A percentile compares a stretch with the other conserved stretches of the same genome.
These are phyloP conservation scores for Echeveria elegans DNA, from an alignment of 164 flowering plant genomes.

Conservation along the genomic window DNA sequence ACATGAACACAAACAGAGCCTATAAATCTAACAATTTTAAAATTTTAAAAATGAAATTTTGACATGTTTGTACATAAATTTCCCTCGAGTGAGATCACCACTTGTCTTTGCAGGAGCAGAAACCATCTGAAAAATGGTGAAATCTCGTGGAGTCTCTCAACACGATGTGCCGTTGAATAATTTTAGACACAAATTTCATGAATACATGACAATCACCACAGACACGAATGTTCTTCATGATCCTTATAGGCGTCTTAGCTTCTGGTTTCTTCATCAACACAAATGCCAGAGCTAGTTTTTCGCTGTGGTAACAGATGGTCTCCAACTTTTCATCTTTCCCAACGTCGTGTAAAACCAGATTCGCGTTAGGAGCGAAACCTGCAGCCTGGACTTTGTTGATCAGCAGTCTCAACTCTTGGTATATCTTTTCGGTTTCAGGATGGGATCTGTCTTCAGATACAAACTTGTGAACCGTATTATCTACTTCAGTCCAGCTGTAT, in stretches of 20 bases:
- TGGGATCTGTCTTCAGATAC: conserved; percentile 39
- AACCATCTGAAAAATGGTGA: conserved; percentile 8
- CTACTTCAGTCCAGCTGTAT: conserved; percentile 72
- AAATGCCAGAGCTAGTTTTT: conserved; percentile 6
- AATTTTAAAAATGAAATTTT: too few relatives aligned
- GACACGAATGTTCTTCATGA: conserved; percentile 11
- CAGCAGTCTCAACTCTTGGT: conserved; percentile 29
- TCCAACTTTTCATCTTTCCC: conserved; percentile 6
- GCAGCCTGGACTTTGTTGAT: conserved; percentile 12
- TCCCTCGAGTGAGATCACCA: conserved; percentile 6
- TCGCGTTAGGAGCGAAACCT: conserved; percentile 2
- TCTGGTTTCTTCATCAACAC: not conserved
- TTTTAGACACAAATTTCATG: conserved; percentile 4
- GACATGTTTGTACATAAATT: too few relatives aligned
- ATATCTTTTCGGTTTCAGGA: conserved; percentile 33
- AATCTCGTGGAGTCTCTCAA: conserved; percentile 8
- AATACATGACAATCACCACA: conserved; percentile 6
- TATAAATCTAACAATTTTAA: too few relatives aligned
- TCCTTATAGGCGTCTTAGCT: not conserved
- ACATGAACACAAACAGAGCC: too few relatives aligned
- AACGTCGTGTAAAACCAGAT: conserved; percentile 3
- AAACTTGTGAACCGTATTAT: conserved; percentile 48
- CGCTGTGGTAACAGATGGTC: conserved; percentile 7
- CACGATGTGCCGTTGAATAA: not conserved
- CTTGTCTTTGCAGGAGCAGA: conserved; percentile 8